Evolutionary conservation across 1,139 yeast species (phyloP), one percentile per base, ranked within the genome.

Genomic region (Scheffersomyces quercinus): DNA sequence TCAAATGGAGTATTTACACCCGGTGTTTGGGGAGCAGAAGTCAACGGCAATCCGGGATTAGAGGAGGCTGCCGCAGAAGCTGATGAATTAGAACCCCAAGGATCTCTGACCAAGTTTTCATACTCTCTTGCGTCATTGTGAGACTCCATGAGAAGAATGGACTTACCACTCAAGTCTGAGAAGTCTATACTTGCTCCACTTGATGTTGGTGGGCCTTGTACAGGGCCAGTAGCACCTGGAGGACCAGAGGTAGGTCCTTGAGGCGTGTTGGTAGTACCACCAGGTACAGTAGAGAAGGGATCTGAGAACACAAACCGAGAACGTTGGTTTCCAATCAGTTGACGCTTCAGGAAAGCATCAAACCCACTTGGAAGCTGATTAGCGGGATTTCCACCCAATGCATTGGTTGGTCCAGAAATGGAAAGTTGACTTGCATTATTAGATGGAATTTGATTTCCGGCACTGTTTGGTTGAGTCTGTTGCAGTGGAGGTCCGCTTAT

Each of bases 291-390:
- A 3, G 69, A 59, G 56, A 83, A 83, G 10, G 88, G 87, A 59
- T 83, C 89, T 51, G 83, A 77, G 56, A 85, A 84, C 11, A 84
- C 71, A 55, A 84, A 84, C 52, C 89, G 71, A n/a, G 88, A 82
- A 51, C 88, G 71, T 56, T 79, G 84, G 44, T 73, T 70, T 30
- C 80, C 79, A 41, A 79, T 62, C 24, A 82, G 73, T 48, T 81
- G 82, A 56, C 85, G 70, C 57, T 79, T 78, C 43, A 62, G 70
- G 48, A 65, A 65, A 31, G 60, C 59, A 44, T 53, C 64, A 36
- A 45, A 46, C 2, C 43, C 29, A 37, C 29, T 34, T 29, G 37
- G 39, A 46, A 32, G 41, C 44, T 35, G 45, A 28, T 38, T 34
- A 24, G 41, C 37, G 36, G 29, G 45, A 11, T 42, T 26, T 11